A percentile compares a stretch with the other conserved stretches of the same genome.
Evolutionary conservation across 2,329 filamentous ascomycete genomes (phyloP).

Genomic region (Torrubiella hemipterigena): DNA sequence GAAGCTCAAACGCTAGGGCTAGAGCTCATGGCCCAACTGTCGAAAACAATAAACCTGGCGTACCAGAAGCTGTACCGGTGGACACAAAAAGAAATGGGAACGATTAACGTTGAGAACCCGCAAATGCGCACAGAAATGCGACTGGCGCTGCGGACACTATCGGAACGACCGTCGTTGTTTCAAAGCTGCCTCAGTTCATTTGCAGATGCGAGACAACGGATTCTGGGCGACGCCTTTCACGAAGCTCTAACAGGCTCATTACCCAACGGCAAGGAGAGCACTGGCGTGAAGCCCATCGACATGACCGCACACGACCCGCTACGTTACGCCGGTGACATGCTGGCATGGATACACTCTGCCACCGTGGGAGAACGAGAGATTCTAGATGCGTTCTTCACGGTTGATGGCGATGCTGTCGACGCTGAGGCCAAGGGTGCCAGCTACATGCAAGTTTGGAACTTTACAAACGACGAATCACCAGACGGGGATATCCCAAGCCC

Average conservation of each 20-base stretch:
- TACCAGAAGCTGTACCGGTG: conserved; percentile 95
- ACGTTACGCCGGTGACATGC: conserved; percentile 91
- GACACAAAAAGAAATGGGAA: conserved; percentile 89
- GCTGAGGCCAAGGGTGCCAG: conserved; percentile 76
- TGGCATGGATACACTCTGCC: conserved; percentile 91
- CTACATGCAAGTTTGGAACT: conserved; percentile 74
- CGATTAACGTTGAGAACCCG: conserved; percentile 83
- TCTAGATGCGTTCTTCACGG: conserved; percentile 80
- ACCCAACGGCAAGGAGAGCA: conserved; percentile 44
- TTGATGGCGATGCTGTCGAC: conserved; percentile 81
- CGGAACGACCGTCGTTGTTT: conserved; percentile 81
- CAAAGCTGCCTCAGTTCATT: conserved; percentile 91
- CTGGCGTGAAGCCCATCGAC: conserved; percentile 77
- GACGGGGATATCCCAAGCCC: conserved; percentile 58
- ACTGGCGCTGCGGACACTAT: conserved; percentile 71
- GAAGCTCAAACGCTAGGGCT: conserved; percentile 81
- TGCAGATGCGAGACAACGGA: conserved; percentile 76
- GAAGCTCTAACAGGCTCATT: conserved; percentile 68
- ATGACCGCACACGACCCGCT: conserved; percentile 84
- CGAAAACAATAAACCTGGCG: conserved; percentile 72
- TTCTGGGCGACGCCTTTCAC: conserved; percentile 82
- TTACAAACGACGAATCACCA: conserved; percentile 46
- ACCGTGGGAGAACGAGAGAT: conserved; percentile 90
- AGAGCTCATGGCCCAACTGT: conserved; percentile 85
- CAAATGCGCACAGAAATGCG: conserved; percentile 81